A percentile compares a stretch with the other conserved stretches of the same genome.
Conservation (phyloP, 2,329 filamentous ascomycete species). For the Immersiporthe knoxdaviesiana region DNA sequence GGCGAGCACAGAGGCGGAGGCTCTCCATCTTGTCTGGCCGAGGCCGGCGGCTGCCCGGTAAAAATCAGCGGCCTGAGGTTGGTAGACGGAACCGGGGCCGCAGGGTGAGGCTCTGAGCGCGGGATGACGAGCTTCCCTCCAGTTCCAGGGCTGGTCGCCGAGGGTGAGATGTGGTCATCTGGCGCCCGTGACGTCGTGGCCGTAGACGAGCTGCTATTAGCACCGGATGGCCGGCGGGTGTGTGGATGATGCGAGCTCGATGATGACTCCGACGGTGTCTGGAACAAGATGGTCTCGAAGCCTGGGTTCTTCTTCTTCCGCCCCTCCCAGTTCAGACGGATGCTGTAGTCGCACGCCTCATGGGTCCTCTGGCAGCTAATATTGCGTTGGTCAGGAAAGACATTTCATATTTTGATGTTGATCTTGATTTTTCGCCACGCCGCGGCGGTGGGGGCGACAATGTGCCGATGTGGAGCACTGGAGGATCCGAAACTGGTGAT, state of each 20-base stretch:
- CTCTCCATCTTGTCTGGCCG: conserved; percentile 9
- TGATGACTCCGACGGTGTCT: conserved; percentile 32
- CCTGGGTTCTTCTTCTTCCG: conserved; percentile 63
- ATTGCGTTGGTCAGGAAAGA: conserved; percentile 12
- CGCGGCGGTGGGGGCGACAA: background rate
- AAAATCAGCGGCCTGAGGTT: conserved; percentile 16
- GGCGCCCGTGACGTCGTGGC: conserved; percentile 19
- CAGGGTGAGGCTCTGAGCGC: conserved; percentile 10
- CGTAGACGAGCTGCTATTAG: conserved; percentile 35
- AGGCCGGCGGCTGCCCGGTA: background rate
- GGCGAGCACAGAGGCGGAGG: conserved; percentile 17
- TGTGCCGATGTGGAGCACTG: too few relatives aligned
- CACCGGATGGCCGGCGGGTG: conserved; percentile 21
- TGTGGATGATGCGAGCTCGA: conserved; percentile 23
- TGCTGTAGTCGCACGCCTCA: conserved; percentile 78
- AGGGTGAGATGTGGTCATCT: conserved; percentile 18
- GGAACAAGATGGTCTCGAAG: conserved; percentile 38
- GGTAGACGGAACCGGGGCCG: background rate
- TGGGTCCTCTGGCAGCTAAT: conserved; percentile 67
- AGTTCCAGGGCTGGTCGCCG: conserved; percentile 9
- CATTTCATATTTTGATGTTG: too few relatives aligned
- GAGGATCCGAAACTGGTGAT: background rate
- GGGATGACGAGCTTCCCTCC: conserved; percentile 4
- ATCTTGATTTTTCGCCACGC: too few relatives aligned
- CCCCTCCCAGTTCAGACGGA: conserved; percentile 80